Base-by-base conservation (phyloP, 177 flowering plant species). In the Vitis hybrid region DNA sequence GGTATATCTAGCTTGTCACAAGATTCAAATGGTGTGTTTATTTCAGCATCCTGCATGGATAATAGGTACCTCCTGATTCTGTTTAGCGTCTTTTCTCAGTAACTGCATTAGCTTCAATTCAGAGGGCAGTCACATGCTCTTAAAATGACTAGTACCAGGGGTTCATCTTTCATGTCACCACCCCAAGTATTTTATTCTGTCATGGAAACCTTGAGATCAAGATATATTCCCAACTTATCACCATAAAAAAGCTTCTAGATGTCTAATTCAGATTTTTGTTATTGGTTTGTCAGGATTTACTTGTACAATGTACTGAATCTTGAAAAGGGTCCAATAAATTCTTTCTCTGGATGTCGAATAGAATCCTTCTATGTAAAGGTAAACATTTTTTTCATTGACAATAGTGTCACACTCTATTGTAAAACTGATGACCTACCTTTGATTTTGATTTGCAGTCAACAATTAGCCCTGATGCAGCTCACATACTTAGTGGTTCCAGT, bases 41-140 rank as follows among this genome's bases (percentile, higher is more conserved):
- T 96, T 69, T 82, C 97, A 58, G 98, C 98, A 63, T 91, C 97
- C 54, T 93, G 98, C 88, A 93, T 86, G 92, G 94, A 96, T 76
- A 85, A 86, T 67, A 93, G 93, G 98, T 93, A 83, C 15, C 32
- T 59, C n/a, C 1, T 1, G 13, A 17, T 66, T 72, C 59, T 66
- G 48, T 32, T 66, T 41, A 57, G 54, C 64, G 21, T 61, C 7
- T 71, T 66, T 30, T 63, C 30, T 46, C 30, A 2, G 32, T 6
- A 14, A 18, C 27, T 56, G 60, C 10, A 54, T 32, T 9, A 7
- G 49, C 46, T 18, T 65, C n/a, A 32, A n/a, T 8, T 1, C n/a
- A 24, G 41, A 30, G 30, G 41, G 5, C 54, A 27, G 30, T 27
- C 30, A n/a, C 18, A 49, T 54, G 8, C 17, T 0, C 55, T 52